Base-by-base conservation (phyloP, 2,329 filamentous ascomycete genomes). In the Cytospora piceae region DNA sequence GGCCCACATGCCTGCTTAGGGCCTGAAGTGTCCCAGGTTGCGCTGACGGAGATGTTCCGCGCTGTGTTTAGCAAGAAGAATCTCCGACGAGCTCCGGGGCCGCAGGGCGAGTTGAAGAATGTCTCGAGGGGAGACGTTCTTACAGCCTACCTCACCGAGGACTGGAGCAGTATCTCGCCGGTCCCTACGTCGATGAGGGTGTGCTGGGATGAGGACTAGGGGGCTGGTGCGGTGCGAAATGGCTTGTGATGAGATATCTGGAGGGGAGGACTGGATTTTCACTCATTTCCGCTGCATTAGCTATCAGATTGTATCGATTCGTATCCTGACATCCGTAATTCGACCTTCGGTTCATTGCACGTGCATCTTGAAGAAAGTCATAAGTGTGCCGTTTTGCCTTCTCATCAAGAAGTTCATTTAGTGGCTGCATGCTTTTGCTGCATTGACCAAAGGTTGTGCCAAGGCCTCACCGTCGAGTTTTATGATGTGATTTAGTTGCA, bases 41-140 rank as follows among this genome's bases (percentile, higher is more conserved):
- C 87, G 0, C 77, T 93, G 65, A 85, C 86, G 0, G 85, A 89
- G 69, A 88, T 92, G 81, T 84, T 93, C 75, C 85, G 90, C 57
- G 83, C 85, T 0, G 77, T 92, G 2, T 90, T 89, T 71, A 78
- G 82, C 66, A 79, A 87, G 70, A 81, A 84, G 70, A 87, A 87
- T 62, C 74, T 93, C 14, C 79, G 87, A 7, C 81, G 87, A 34
- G 87, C 85, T 0, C 79, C 85, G 0, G 90, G 90, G 0, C 77
- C 83, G 0, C 87, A 90, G 76, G 90, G 90, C 0, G 78, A 87
- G 72, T 74, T 93, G 69, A 91, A 91, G 81, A 89, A 86, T 78
- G 80, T 92, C 2, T 76, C 80, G 0, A 80, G 81, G 11, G 78
- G 81, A 0, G 85, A 82, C 0, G 86, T 85, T 0, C 83, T 83